Evolutionary conservation across 441 rosid genomes (phyloP), one percentile per base, ranked within the genome.

Genomic region (Corymbia citriodora): DNA sequence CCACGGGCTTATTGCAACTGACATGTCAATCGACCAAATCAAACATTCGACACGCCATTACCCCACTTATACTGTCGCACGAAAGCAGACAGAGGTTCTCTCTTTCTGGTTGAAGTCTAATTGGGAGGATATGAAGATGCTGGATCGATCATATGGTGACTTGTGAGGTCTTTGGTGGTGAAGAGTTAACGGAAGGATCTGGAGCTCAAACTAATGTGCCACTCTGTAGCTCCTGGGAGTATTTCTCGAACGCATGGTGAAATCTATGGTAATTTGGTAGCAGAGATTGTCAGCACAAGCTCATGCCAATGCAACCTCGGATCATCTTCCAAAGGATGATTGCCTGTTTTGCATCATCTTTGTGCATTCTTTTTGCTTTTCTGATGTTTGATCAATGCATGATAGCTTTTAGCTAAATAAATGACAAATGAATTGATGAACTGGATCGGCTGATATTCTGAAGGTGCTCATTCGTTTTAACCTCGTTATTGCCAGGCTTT

Each of bases 401-500:
- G 82, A 72, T 10, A 72, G 82, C 48, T 45, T 79, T 14, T 45
- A 79, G 85, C 85, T 79, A 79, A 79, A 79, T 40, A 11, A 40
- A 79, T 11, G 85, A 7, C 85, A 45, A 79, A 79, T 40, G n/a
- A 45, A 79, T 45, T 11, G 52, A 79, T 23, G 9, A 40, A 74
- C 50, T 3, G 9, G 52, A 52, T 40, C 6, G 6, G 9, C 9
- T 40, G 85, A 12, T 79, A 48, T 12, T 59, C 74, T 74, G n/a
- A 27, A 55, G 61, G 87, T 15, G 33, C 88, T 57, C 48, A 49
- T 61, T 48, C 36, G 4, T 31, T 83, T 49, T 61, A 57, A 45
- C 17, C 85, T 85, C n/a, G 4, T 90, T 40, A 18, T 72, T 90
- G 54, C 87, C 93, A 98, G 99, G 97, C 96, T 98, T 74, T 98